phyloP scores from a whole-genome alignment of 2,329 filamentous ascomycete species.

The Madurella mycetomatis region DNA sequence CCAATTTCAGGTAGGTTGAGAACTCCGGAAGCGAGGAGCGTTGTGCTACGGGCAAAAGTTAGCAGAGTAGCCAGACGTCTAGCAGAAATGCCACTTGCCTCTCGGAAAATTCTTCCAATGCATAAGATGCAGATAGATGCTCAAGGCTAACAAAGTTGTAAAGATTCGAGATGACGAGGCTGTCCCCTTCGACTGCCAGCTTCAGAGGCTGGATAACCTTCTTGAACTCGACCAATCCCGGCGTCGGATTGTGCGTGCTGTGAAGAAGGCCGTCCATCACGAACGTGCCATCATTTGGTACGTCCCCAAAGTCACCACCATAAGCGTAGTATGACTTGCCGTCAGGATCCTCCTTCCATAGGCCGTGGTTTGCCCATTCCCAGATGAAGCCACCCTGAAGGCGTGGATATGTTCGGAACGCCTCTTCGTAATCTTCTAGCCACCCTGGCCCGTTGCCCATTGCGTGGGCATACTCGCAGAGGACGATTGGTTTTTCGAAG shows the following conservation, averaged over 20 bases:
- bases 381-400: slow-evolving; percentile 65
- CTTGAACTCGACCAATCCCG: slow-evolving; percentile 53
- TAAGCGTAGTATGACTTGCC: slow-evolving; percentile 52
- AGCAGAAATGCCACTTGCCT: slow-evolving; percentile 31
- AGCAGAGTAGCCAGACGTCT: background rate
- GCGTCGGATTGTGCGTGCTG: slow-evolving; percentile 51
- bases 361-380: slow-evolving; percentile 62
- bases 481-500: slow-evolving; percentile 54
- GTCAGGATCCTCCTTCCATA: slow-evolving; percentile 43
- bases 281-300: slow-evolving; percentile 57
- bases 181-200: slow-evolving; percentile 34
- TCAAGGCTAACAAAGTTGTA: slow-evolving; percentile 46
- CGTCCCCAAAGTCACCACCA: slow-evolving; percentile 59
- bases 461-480: slow-evolving; percentile 57
- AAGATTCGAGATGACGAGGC: slow-evolving; percentile 42
- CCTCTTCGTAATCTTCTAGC: slow-evolving; percentile 62
- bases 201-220: slow-evolving; percentile 54
- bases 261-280: slow-evolving; percentile 58
- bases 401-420: slow-evolving; percentile 55
- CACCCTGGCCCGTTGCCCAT: slow-evolving; percentile 73
- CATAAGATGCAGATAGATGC: slow-evolving; percentile 41
- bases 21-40: slow-evolving; percentile 32
- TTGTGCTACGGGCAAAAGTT: slow-evolving; percentile 16
- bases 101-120: slow-evolving; percentile 39
- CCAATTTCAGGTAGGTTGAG: slow-evolving; percentile 39